Base-by-base conservation (phyloP, 192 early-diverging fungal species). In the Geranomyces michiganensis region DNA sequence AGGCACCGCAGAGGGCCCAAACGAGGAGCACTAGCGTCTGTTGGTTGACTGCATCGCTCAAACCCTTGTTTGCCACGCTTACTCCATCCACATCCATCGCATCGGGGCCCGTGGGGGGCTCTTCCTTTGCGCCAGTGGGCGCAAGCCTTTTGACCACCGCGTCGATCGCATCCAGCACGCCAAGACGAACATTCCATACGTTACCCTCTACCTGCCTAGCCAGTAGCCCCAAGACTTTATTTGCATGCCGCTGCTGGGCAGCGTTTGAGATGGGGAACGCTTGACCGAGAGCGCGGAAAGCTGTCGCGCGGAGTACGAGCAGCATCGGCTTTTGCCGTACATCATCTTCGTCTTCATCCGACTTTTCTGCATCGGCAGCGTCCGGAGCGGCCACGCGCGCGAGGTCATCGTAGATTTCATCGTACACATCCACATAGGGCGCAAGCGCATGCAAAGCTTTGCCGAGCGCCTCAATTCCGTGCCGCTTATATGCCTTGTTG, bases 171-270 rank as follows among this genome's bases (percentile, higher is more conserved):
- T 92, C 90, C 36, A 96, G 75, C 17, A 92, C 82, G 10, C 88
- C 87, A 1, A 91, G 71, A 7, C 89, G 82, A 4, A 93, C 88
- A 73, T 95, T 96, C 95, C 95, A 97, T 22, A 94, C 85, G 41
- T 92, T 88, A 0, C 81, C 85, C 6, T 84, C 77, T 1, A 92
- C 78, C 19, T 84, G 77, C 10, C 74, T 72, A 0, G 82, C 76
- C 36, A 94, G 69, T 8, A 81, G 67, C 1, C 58, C 19, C 14
- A 76, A 74, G 43, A 91, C 68, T 22, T 71, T 67, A 15, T 67
- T 71, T 8, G 78, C 83, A 27, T 88, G 72, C 80, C 91, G 87
- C 5, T 63, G 24, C n/a, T 75, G 56, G 15, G 73, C 67, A 15
- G 75, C 53, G 22, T 76, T 67, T 4, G 27, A 32, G 19, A 78